Evolutionary conservation across 495 filamentous ascomycete genomes (phyloP).

Genomic region (Aspergillus leporis): DNA sequence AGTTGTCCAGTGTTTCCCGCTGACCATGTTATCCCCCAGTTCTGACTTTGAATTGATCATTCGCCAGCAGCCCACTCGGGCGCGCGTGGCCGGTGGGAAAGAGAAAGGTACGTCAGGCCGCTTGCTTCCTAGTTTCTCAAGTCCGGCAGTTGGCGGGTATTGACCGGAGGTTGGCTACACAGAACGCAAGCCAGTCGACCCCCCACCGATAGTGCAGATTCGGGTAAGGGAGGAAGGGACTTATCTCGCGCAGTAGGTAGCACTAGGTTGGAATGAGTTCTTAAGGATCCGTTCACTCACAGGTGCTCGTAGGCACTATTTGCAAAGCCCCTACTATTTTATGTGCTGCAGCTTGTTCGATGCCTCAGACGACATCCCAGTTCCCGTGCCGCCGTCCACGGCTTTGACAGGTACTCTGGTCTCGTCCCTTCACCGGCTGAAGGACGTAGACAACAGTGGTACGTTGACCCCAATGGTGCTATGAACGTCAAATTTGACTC

Average conservation of each 20-base stretch:
- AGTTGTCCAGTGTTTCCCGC: constrained; percentile 33
- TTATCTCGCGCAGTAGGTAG: constrained; percentile 71
- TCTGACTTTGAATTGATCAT: constrained; percentile 63
- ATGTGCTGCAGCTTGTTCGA: constrained; percentile 72
- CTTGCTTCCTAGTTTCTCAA: not conserved
- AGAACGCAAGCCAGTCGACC: constrained; percentile 95
- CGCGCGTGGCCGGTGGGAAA: constrained; percentile 70
- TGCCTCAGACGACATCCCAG: constrained; percentile 60
- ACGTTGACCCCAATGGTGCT: constrained; percentile 22
- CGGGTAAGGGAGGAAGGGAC: constrained; percentile 62
- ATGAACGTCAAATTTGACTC: constrained; percentile 13
- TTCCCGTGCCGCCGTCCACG: constrained; percentile 49
- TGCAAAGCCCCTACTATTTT: constrained; percentile 78
- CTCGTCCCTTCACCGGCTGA: constrained; percentile 89
- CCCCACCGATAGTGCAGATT: constrained; percentile 89
- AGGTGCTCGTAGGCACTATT: constrained; percentile 58
- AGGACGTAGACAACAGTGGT: constrained; percentile 86
- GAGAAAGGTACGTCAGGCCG: constrained; percentile 58
- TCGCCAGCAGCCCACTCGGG: constrained; percentile 65
- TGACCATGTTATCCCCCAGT: constrained; percentile 48
- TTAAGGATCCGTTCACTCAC: constrained; percentile 2
- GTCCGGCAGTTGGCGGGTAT: constrained; percentile 9
- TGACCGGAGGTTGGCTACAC: constrained; percentile 18
- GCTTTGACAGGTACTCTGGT: constrained; percentile 79
- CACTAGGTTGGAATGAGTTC: not conserved